Conservation (phyloP, 129 eudicot genomes). For the Heracleum sosnowskyi region DNA sequence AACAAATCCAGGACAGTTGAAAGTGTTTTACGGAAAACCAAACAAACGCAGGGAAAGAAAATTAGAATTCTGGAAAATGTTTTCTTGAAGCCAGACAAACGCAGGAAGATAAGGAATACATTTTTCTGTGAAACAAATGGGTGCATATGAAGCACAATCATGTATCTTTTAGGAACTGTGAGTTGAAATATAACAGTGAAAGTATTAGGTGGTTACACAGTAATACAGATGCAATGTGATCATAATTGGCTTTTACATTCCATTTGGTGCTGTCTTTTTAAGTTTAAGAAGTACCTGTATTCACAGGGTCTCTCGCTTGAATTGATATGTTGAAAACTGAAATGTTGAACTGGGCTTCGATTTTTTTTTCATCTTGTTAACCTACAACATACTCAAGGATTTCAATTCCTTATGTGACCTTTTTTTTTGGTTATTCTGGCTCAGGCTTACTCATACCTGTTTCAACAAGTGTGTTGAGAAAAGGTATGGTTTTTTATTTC, state of each 20-base stretch:
- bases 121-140: background rate
- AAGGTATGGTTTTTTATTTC: constrained; percentile 23
- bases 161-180: background rate
- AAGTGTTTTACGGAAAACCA: too few species aligned
- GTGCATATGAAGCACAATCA: background rate
- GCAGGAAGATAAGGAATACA: too few species aligned
- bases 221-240: background rate
- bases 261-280: background rate
- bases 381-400: background rate
- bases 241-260: background rate
- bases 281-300: background rate
- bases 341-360: background rate
- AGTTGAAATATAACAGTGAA: background rate
- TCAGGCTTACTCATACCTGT: constrained; percentile 87
- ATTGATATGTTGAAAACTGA: background rate
- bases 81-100: too few species aligned
- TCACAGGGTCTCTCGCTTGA: background rate
- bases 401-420: background rate
- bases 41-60: too few species aligned
- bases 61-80: too few species aligned
- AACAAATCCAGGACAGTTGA: too few species aligned
- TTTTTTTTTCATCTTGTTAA: background rate
- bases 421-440: constrained; percentile 15
- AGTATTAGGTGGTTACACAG: background rate
- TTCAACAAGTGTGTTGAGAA: constrained; percentile 75